Evolutionary conservation across 2,329 filamentous ascomycete species (phyloP), one percentile per base, ranked within the genome.

Genomic region (Lecanicillium sp.): DNA sequence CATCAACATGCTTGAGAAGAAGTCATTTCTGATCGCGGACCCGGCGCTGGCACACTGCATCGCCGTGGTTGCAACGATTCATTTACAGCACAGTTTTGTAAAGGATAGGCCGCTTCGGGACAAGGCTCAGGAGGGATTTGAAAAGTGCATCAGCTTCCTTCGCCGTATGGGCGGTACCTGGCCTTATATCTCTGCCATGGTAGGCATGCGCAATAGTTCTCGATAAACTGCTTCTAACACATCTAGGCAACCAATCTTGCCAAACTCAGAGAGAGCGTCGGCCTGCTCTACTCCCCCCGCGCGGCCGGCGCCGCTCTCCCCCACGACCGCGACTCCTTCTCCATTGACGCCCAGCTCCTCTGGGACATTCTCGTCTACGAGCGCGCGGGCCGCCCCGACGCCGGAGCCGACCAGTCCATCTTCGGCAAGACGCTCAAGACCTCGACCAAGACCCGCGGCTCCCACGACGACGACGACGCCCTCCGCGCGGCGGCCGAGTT

Each of bases 41-140:
- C 59, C 59, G 1, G 48, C 50, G 1, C 17, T 62, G 14, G 59
- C 68, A 2, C 73, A 77, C 35, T 73, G 73, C 46, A 73, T 72
- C 3, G 73, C 71, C 0, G 69, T 77, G 2, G 70, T 76, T 3
- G 74, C 74, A 1, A 78, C 74, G 2, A 77, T 78, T 29, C 74
- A 74, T 52, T 56, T 78, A 2, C 74, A 78, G 52, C 68, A 77
- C 27, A 76, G 73, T 51, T 77, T 75, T 46, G 70, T 72, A 2
- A 38, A 57, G 15, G 58, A 62, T 27, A 21, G 27, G 2, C 6
- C 43, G 2, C 50, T 62, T 1, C 39, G 55, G 1, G 50, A 56
- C 3, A 60, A 58, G 24, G 56, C 60, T 1, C 52, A 60, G 9
- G 20, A 52, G 2, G 60, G 58, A 0, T 60, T 59, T 24, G 58